These are phyloP conservation scores for Globisporangium splendens DNA, from an alignment of 352 stramenopile species.

Conservation along the genomic window DNA sequence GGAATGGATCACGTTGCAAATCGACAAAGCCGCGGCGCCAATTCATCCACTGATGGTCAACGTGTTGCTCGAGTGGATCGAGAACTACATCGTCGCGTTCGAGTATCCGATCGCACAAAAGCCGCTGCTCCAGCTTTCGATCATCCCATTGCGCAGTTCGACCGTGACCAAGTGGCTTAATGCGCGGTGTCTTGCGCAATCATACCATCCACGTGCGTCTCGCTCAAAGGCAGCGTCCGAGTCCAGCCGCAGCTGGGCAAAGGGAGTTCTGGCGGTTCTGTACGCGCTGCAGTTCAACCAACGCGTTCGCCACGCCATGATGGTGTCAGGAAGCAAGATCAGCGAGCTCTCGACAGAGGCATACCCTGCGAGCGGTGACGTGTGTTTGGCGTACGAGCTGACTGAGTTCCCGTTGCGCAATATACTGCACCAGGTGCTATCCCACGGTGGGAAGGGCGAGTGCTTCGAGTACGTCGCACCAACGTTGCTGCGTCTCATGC, in stretches of 20 bases:
- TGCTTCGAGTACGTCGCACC: constrained; percentile 54
- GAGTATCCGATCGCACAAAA: constrained; percentile 62
- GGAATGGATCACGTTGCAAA: constrained; percentile 40
- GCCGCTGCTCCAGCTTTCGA: constrained; percentile 53
- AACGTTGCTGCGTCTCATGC: constrained; percentile 44
- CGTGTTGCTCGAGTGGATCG: constrained; percentile 62
- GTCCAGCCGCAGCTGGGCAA: constrained; percentile 25
- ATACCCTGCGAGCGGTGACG: constrained; percentile 27
- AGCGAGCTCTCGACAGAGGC: constrained; percentile 30
- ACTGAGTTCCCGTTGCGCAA: constrained; percentile 37
- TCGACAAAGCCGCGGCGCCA: constrained; percentile 37
- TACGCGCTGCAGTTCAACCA: constrained; percentile 75
- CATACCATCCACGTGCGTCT: neutral
- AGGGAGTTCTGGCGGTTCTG: constrained; percentile 36
- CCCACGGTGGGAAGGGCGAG: constrained; percentile 25
- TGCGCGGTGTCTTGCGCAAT: constrained; percentile 16
- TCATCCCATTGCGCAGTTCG: constrained; percentile 46
- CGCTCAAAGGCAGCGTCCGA: constrained; percentile 6
- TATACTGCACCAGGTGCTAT: constrained; percentile 34
- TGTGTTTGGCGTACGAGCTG: constrained; percentile 52
- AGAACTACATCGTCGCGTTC: constrained; percentile 76
- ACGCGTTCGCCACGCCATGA: constrained; percentile 46
- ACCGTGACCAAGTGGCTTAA: constrained; percentile 39
- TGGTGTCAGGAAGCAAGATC: constrained; percentile 50
- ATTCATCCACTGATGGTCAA: constrained; percentile 53